phyloP scores from a whole-genome alignment of 805 yeast species.

The Saturnispora dispora region DNA sequence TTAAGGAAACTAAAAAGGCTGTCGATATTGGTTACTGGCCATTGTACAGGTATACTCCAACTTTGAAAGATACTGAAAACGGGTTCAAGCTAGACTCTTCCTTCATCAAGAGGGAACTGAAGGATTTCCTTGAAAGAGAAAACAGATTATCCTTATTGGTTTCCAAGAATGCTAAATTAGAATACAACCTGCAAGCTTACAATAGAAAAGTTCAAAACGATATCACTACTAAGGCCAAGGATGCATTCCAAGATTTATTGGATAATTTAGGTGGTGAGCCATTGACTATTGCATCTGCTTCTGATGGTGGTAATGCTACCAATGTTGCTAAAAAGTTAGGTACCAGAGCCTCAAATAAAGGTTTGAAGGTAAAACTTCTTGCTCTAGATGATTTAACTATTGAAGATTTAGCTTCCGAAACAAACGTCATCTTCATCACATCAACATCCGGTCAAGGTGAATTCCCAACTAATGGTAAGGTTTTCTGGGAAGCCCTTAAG shows the following conservation, averaged over 20 bases:
- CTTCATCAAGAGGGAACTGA: constrained; percentile 63
- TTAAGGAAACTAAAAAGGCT: constrained; percentile 80
- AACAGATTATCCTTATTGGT: constrained; percentile 76
- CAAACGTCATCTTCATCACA: constrained; percentile 57
- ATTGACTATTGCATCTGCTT: constrained; percentile 73
- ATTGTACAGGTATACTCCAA: constrained; percentile 76
- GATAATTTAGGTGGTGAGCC: constrained; percentile 94
- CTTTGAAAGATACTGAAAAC: constrained; percentile 36
- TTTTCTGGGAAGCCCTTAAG: constrained; percentile 66
- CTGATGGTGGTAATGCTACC: constrained; percentile 89
- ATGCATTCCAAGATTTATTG: constrained; percentile 64
- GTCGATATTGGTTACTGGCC: constrained; percentile 98
- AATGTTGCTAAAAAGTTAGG: constrained; percentile 69
- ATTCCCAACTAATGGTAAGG: constrained; percentile 74
- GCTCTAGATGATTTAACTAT: constrained; percentile 65
- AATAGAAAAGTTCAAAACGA: constrained; percentile 52
- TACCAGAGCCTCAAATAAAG: constrained; percentile 72
- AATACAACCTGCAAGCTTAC: constrained; percentile 66
- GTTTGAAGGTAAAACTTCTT: constrained; percentile 54
- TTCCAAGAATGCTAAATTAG: constrained; percentile 59
- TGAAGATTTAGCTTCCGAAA: constrained; percentile 66
- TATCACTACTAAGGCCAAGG: constrained; percentile 48
- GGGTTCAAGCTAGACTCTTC: constrained; percentile 78
- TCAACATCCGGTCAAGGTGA: constrained; percentile 86
- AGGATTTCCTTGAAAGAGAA: constrained; percentile 79